phyloP scores from a whole-genome alignment of 2,329 filamentous ascomycete genomes.

The Aspergillus costaricaensis region DNA sequence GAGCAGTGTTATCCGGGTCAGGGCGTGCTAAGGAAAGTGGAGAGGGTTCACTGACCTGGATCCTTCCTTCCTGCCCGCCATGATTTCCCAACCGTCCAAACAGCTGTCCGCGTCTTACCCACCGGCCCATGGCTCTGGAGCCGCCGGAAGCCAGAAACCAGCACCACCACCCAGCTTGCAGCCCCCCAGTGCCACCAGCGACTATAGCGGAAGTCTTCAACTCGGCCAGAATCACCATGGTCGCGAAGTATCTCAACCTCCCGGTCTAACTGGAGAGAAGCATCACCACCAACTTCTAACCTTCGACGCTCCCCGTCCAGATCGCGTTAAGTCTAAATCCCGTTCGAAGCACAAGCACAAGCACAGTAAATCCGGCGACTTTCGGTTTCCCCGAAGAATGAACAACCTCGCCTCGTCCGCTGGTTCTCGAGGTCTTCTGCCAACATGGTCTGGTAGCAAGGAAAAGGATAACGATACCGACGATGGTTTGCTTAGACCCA shows the following conservation, averaged over 20 bases:
- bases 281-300: slow-evolving; percentile 21
- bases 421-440: slow-evolving; percentile 33
- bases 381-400: slow-evolving; percentile 36
- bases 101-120: slow-evolving; percentile 24
- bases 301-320: slow-evolving; percentile 22
- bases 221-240: slow-evolving; percentile 12
- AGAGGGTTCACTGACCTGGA: not conserved
- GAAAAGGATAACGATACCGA: slow-evolving; percentile 36
- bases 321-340: slow-evolving; percentile 9
- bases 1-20: not conserved
- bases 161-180: slow-evolving; percentile 13
- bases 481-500: slow-evolving; percentile 33
- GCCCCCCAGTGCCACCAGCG: slow-evolving; percentile 18
- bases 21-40: not conserved
- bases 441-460: slow-evolving; percentile 31
- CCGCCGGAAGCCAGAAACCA: slow-evolving; percentile 15
- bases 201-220: not conserved
- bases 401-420: slow-evolving; percentile 34
- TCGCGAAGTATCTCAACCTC: slow-evolving; percentile 1
- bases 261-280: slow-evolving; percentile 14
- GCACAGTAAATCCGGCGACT: slow-evolving; percentile 35
- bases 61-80: slow-evolving; percentile 14
- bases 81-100: slow-evolving; percentile 18
- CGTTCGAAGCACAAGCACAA: slow-evolving; percentile 28
- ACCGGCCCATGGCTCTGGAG: slow-evolving; percentile 28